Evolutionary conservation across 176 grass and related monocot genomes (phyloP).

Genomic region (Hordeum vulgare): DNA sequence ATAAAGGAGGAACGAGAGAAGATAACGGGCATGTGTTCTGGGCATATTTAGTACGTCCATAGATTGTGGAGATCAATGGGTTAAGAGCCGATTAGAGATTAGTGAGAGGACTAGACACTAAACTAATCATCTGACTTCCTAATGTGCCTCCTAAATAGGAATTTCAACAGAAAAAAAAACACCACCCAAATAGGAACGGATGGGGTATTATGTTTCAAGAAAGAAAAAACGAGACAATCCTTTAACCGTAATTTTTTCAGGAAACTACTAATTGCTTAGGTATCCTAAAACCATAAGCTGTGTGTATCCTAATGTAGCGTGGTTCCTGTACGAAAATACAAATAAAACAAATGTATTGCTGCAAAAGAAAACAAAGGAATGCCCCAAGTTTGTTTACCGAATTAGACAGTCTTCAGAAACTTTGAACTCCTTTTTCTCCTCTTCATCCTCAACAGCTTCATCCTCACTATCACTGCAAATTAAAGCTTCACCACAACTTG

Average conservation of each 20-base stretch:
- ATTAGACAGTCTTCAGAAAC: constrained; percentile 71
- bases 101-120: neutral
- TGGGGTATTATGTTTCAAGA: neutral
- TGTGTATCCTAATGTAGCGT: neutral
- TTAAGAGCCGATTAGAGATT: neutral
- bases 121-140: neutral
- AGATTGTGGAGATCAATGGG: neutral
- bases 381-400: constrained; percentile 33
- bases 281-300: neutral
- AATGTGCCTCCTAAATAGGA: neutral
- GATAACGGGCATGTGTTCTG: neutral
- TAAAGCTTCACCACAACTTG: constrained; percentile 87
- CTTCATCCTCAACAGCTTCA: constrained; percentile 79
- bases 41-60: neutral
- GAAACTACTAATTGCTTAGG: neutral
- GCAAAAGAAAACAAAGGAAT: neutral
- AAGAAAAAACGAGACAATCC: neutral
- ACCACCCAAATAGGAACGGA: neutral
- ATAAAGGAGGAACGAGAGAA: neutral
- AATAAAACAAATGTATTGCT: neutral
- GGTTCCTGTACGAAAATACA: neutral
- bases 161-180: neutral
- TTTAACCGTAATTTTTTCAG: neutral
- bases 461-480: constrained; percentile 97
- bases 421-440: constrained; percentile 82